phyloP scores from a whole-genome alignment of 805 yeast genomes.

The Ascoidea rubescens region DNA sequence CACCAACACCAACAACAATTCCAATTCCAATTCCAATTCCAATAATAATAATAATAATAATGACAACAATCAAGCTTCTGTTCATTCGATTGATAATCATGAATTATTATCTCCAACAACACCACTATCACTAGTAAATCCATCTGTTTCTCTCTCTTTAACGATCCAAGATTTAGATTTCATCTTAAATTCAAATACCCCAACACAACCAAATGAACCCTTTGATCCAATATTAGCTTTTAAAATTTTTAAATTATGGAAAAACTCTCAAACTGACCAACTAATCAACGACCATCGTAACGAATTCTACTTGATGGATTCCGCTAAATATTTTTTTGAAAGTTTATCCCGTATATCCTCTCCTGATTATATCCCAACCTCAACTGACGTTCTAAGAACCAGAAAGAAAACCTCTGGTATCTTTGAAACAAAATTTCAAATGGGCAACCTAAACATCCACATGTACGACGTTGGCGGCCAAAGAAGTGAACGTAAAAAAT shows the following conservation, averaged over 20 bases:
- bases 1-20: not conserved
- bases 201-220: conserved; percentile 37
- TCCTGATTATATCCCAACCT: conserved; percentile 54
- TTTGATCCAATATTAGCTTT: conserved; percentile 36
- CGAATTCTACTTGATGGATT: conserved; percentile 73
- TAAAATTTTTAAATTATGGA: conserved; percentile 39
- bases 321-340: conserved; percentile 66
- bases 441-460: conserved; percentile 45
- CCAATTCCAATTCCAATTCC: not conserved
- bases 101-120: too few species aligned
- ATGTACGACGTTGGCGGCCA: conserved; percentile 91
- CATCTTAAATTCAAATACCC: conserved; percentile 31
- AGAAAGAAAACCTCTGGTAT: conserved; percentile 91
- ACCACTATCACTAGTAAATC: too few species aligned
- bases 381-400: conserved; percentile 70
- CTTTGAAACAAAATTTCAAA: conserved; percentile 64
- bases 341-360: conserved; percentile 47
- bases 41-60: not conserved
- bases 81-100: not conserved
- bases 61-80: not conserved
- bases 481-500: conserved; percentile 78
- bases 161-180: conserved; percentile 25
- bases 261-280: conserved; percentile 40
- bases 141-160: conserved; percentile 6
- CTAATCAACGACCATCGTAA: conserved; percentile 47